phyloP scores from a whole-genome alignment of 1,139 yeast species.

The Saccharomyces pastorianus region DNA sequence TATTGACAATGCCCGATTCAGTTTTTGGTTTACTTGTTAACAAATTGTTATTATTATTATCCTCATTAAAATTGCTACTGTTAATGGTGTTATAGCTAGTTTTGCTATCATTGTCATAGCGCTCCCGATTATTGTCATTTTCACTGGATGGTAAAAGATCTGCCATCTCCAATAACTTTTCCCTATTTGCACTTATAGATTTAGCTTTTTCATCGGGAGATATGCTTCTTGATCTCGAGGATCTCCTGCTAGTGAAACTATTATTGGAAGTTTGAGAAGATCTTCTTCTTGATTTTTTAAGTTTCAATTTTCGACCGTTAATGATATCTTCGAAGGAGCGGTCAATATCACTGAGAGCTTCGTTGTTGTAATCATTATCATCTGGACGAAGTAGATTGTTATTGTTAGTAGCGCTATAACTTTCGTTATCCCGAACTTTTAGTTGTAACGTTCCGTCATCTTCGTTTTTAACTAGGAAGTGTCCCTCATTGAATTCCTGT shows the following conservation, averaged over 20 bases:
- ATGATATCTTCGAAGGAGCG: constrained; percentile 21
- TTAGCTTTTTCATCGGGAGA: constrained; percentile 31
- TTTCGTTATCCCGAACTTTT: constrained; percentile 1
- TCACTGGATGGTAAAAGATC: constrained; percentile 14
- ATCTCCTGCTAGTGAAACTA: constrained; percentile 8
- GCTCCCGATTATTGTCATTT: background rate
- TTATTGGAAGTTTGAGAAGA: constrained; percentile 9
- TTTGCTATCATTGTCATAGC: background rate
- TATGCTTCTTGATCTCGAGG: constrained; percentile 14
- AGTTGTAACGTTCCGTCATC: background rate
- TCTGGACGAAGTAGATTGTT: constrained; percentile 7
- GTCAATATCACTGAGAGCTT: constrained; percentile 8
- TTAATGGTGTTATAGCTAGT: background rate
- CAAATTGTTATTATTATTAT: background rate
- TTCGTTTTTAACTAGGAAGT: constrained; percentile 5
- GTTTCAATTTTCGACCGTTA: constrained; percentile 17
- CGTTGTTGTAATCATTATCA: background rate
- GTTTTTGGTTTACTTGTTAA: background rate
- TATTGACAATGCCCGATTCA: background rate
- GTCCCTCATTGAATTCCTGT: constrained; percentile 17
- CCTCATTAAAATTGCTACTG: background rate
- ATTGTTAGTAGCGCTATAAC: background rate
- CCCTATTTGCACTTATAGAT: constrained; percentile 38
- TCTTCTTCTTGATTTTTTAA: constrained; percentile 15
- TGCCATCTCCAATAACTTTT: constrained; percentile 58